A percentile compares a stretch with the other conserved stretches of the same genome.
Conservation (phyloP, 495 filamentous ascomycete genomes). For the Penicillium fimorum region DNA sequence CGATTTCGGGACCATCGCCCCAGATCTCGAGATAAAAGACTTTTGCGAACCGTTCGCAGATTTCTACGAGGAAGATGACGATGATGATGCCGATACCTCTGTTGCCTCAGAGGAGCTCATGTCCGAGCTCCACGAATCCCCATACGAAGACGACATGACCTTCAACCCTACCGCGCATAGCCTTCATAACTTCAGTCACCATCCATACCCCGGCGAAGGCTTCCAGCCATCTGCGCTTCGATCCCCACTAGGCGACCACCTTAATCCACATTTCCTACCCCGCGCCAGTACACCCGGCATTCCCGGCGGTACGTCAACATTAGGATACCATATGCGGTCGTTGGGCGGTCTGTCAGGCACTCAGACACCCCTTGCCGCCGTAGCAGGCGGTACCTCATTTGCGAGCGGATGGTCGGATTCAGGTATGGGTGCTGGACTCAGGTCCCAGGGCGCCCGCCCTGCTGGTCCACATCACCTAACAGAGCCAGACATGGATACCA, state of each 20-base stretch:
- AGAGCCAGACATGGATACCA: constrained; percentile 36
- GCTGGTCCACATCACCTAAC: constrained; percentile 16
- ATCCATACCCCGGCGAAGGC: constrained; percentile 28
- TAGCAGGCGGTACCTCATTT: constrained; percentile 66
- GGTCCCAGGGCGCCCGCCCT: constrained; percentile 16
- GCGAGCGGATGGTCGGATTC: constrained; percentile 52
- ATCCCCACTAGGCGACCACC: constrained; percentile 50
- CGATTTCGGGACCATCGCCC: constrained; percentile 80
- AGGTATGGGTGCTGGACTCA: constrained; percentile 22
- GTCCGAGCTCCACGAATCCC: constrained; percentile 28
- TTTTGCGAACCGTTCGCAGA: constrained; percentile 93
- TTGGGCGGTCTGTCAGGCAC: constrained; percentile 73
- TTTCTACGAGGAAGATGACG: constrained; percentile 88
- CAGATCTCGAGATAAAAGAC: constrained; percentile 89
- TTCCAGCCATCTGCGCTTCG: constrained; percentile 38
- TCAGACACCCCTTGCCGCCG: constrained; percentile 82
- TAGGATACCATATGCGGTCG: constrained; percentile 84
- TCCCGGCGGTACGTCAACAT: constrained; percentile 80
- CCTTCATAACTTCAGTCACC: constrained; percentile 25
- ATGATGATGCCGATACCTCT: constrained; percentile 42
- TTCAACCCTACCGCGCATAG: constrained; percentile 25
- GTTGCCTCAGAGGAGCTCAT: constrained; percentile 44
- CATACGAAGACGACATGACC: constrained; percentile 37
- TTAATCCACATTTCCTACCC: constrained; percentile 61
- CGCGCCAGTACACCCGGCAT: constrained; percentile 73